Evolutionary conservation across 768 basidiomycete genomes (phyloP).

Genomic region (Amanita pallidorosea): DNA sequence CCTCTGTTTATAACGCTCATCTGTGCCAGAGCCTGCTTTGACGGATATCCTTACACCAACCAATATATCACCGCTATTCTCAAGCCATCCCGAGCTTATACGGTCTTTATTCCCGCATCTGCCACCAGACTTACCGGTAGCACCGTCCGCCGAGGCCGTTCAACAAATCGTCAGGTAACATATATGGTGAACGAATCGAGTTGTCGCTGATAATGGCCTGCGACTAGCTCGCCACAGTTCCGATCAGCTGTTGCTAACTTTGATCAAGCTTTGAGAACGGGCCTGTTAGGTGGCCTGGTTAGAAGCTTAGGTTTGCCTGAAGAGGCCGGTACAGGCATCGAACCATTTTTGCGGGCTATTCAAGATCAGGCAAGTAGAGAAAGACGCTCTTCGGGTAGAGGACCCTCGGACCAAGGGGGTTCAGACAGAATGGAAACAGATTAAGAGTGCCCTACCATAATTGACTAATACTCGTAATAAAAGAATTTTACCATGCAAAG

Average conservation of each 20-base stretch:
- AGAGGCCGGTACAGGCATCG: constrained; percentile 71
- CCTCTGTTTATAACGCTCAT: neutral
- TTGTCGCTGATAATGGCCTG: constrained; percentile 4
- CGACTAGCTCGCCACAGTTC: constrained; percentile 66
- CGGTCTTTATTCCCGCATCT: constrained; percentile 70
- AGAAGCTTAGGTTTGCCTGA: constrained; percentile 73
- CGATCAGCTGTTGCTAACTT: constrained; percentile 68
- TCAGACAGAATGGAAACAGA: constrained; percentile 75
- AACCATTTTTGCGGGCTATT: constrained; percentile 72
- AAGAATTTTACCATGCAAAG: neutral
- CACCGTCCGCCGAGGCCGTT: constrained; percentile 59
- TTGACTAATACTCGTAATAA: neutral
- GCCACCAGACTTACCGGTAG: constrained; percentile 63
- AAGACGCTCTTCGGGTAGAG: constrained; percentile 18
- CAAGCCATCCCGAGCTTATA: constrained; percentile 57
- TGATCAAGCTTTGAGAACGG: constrained; percentile 78
- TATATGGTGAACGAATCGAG: neutral
- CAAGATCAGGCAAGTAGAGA: constrained; percentile 61
- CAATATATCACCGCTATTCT: constrained; percentile 64
- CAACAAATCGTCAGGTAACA: constrained; percentile 55
- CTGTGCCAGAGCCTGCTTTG: constrained; percentile 45
- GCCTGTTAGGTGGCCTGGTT: constrained; percentile 66
- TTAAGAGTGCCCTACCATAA: constrained; percentile 1
- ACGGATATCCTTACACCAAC: constrained; percentile 68
- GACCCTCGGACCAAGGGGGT: neutral